phyloP scores from a whole-genome alignment of 768 basidiomycete species.

The Mycena epipterygia region DNA sequence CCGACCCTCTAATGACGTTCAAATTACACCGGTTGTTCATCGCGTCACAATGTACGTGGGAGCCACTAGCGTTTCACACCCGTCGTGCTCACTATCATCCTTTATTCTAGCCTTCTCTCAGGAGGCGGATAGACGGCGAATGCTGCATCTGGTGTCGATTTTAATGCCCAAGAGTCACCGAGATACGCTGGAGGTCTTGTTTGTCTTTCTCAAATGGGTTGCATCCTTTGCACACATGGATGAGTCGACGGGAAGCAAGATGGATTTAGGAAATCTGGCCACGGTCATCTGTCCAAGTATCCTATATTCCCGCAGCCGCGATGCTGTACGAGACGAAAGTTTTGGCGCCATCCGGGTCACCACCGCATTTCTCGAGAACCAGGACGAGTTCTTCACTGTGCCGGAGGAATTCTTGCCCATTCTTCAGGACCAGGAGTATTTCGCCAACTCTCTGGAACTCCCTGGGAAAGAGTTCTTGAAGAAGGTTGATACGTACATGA shows the following conservation, averaged over 20 bases:
- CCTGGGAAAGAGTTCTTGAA: slow-evolving; percentile 96
- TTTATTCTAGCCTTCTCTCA: slow-evolving; percentile 71
- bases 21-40: slow-evolving; percentile 92
- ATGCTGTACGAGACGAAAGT: slow-evolving; percentile 93
- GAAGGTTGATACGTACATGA: slow-evolving; percentile 94
- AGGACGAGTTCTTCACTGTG: slow-evolving; percentile 96
- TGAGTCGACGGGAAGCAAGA: slow-evolving; percentile 97
- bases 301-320: slow-evolving; percentile 87
- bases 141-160: slow-evolving; percentile 88
- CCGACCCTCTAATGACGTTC: slow-evolving; percentile 96
- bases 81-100: slow-evolving; percentile 17
- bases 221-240: slow-evolving; percentile 99
- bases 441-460: slow-evolving; percentile 87
- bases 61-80: not conserved
- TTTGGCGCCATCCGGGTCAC: slow-evolving; percentile 91
- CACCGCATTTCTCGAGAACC: slow-evolving; percentile 88
- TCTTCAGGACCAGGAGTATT: slow-evolving; percentile 93
- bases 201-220: slow-evolving; percentile 99
- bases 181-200: slow-evolving; percentile 97
- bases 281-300: slow-evolving; percentile 99
- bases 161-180: slow-evolving; percentile 94
- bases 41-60: slow-evolving; percentile 84
- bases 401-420: slow-evolving; percentile 91
- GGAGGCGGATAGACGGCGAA: slow-evolving; percentile 83
- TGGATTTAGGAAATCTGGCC: slow-evolving; percentile 96